Base-by-base conservation (phyloP, 768 basidiomycete genomes). In the Boletus reticuloceps region DNA sequence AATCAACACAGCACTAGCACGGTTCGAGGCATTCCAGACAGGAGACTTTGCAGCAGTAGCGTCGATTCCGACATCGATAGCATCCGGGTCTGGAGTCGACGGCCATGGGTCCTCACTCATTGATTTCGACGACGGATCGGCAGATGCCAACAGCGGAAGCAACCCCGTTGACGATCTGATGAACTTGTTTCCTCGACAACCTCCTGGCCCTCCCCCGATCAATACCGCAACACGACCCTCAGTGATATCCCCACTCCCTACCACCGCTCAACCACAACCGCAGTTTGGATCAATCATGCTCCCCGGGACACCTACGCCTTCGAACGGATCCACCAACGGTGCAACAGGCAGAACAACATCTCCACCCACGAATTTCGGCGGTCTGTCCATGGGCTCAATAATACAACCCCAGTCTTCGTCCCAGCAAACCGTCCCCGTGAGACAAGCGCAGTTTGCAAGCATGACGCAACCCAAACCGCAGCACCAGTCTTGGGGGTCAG, bases 11-110 rank as follows among this genome's bases (percentile, higher is more conserved):
- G 93, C 94, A 14, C 72, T 98, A 14, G 80, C 82, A 29, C 88
- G 96, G 22, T 98, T 94, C 68, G 94, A 98, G 55, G 87, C 93
- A 0, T 98, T 89, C 80, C 93, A 93, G 73, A 85, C 82, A 54
- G 97, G 97, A 48, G 94, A 99, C 73, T 95, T 84, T 67, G 80
- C 77, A 17, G 84, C 85, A 9, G 74, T 83, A 22, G 84, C 85
- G 54, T 86, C 87, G 7, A 82, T 90, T 55, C 91, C 89, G 5
- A 67, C 77, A 5, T 83, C 88, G 63, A 72, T 83, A 27, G 74
- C 77, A 44, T 70, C 69, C 32, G 62, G 64, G 14, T 65, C 74
- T 34, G 50, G 56, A 1, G 12, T 22, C 5, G 63, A 49, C 7
- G 56, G 58, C 34, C 58, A 59, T 20, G 73, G 71, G 34, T 51